phyloP scores from a whole-genome alignment of 2,329 filamentous ascomycete species.

The Verticillium longisporum region DNA sequence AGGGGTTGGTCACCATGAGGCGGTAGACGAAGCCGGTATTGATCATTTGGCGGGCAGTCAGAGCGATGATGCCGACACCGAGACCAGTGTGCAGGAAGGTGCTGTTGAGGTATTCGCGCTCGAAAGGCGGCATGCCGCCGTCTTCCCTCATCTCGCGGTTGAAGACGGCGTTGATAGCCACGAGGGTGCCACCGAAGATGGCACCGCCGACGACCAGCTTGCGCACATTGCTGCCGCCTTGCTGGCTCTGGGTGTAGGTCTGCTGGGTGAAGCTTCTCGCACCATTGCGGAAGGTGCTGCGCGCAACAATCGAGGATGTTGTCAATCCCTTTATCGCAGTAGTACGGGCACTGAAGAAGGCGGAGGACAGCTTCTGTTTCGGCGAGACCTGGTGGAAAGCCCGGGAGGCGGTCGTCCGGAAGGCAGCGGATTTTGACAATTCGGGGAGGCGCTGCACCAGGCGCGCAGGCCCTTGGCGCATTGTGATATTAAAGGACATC shows the following conservation, averaged over 20 bases:
- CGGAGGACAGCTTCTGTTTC: constrained; percentile 21
- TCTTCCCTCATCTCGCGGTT: constrained; percentile 95
- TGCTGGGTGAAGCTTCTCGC: constrained; percentile 42
- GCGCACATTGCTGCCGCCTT: constrained; percentile 38
- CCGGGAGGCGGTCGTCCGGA: constrained; percentile 43
- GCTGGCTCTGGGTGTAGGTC: constrained; percentile 21
- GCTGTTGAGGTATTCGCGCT: constrained; percentile 86
- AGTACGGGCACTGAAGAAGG: constrained; percentile 38
- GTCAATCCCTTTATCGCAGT: constrained; percentile 14
- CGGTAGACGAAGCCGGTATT: constrained; percentile 84
- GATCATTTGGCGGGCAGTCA: constrained; percentile 83
- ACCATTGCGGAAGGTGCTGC: constrained; percentile 30
- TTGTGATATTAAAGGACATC: constrained; percentile 45
- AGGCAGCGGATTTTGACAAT: constrained; percentile 30
- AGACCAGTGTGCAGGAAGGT: constrained; percentile 96
- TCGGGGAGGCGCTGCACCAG: constrained; percentile 43
- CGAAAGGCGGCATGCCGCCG: constrained; percentile 84
- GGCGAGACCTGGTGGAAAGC: constrained; percentile 38
- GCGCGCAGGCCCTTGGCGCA: constrained; percentile 46
- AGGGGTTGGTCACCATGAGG: constrained; percentile 90
- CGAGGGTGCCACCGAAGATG: constrained; percentile 83
- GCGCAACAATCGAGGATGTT: constrained; percentile 20
- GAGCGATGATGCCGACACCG: constrained; percentile 86
- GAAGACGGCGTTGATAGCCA: constrained; percentile 84
- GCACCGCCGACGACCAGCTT: constrained; percentile 80